These are phyloP conservation scores for Colletotrichum tamarilloi DNA, from an alignment of 2,329 filamentous ascomycete genomes.

Conservation along the genomic window DNA sequence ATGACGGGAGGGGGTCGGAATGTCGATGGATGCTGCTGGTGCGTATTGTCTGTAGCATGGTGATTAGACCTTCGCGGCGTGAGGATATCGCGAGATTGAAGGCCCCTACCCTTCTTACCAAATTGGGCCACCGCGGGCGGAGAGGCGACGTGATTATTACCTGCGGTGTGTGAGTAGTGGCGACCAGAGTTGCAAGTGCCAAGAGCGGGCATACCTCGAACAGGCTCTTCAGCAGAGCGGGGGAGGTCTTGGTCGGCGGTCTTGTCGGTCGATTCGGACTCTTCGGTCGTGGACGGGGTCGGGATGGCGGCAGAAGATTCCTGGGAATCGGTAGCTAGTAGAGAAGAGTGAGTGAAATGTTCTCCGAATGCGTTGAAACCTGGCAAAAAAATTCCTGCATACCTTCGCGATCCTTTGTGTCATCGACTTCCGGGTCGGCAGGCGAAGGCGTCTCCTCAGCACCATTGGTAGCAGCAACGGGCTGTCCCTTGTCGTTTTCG, in stretches of 20 bases:
- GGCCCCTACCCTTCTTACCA: neutral
- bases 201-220: constrained; percentile 12
- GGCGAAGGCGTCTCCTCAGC: neutral
- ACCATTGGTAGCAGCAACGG: neutral
- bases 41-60: constrained; percentile 11
- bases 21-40: constrained; percentile 7
- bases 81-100: neutral
- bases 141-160: neutral
- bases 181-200: no score
- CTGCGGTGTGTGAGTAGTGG: neutral
- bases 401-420: constrained; percentile 19
- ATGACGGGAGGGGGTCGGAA: constrained; percentile 45
- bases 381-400: neutral
- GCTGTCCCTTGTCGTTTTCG: constrained; percentile 1
- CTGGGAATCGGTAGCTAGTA: constrained; percentile 3
- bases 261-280: constrained; percentile 30
- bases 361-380: neutral
- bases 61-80: neutral
- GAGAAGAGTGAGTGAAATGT: neutral
- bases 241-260: constrained; percentile 11
- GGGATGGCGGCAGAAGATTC: constrained; percentile 10
- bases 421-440: neutral
- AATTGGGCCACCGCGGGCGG: neutral
- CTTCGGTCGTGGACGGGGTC: constrained; percentile 2
- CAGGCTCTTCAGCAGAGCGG: neutral